Evolutionary conservation across 208 protist genomes (phyloP).

Genomic region (Leishmania lainsoni): DNA sequence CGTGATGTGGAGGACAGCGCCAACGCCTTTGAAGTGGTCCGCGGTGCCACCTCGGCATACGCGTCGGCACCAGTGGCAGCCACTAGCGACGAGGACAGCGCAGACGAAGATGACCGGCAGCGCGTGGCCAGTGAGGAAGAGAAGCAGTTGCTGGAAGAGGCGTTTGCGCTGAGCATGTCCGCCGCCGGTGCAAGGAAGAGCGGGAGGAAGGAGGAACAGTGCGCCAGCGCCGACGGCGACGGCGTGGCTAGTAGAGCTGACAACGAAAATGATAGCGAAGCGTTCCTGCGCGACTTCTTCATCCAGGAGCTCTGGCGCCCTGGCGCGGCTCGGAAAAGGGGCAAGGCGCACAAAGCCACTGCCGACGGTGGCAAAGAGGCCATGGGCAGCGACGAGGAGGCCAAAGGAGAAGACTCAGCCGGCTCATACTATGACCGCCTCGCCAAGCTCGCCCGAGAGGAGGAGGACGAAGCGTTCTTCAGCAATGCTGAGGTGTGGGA

Average conservation of each 20-base stretch:
- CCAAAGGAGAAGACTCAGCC: slow-evolving; percentile 30
- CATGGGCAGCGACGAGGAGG: slow-evolving; percentile 7
- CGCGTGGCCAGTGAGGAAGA: slow-evolving; percentile 19
- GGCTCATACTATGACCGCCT: slow-evolving; percentile 49
- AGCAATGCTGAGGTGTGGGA: slow-evolving; percentile 85
- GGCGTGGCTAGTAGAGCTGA: slow-evolving; percentile 1
- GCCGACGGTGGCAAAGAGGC: not conserved
- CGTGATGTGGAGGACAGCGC: slow-evolving; percentile 57
- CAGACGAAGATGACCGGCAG: slow-evolving; percentile 11
- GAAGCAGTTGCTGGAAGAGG: slow-evolving; percentile 28
- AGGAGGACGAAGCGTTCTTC: slow-evolving; percentile 87
- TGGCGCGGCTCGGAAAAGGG: slow-evolving; percentile 9
- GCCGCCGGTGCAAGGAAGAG: not conserved
- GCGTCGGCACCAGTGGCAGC: not conserved
- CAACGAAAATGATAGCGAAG: slow-evolving; percentile 35
- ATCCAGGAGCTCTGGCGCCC: slow-evolving; percentile 74
- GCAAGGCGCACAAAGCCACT: not conserved
- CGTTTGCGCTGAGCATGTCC: slow-evolving; percentile 23
- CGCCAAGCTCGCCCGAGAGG: slow-evolving; percentile 70
- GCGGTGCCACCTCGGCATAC: slow-evolving; percentile 13
- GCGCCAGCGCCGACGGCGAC: not conserved
- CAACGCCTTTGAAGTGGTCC: slow-evolving; percentile 42
- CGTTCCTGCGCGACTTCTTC: slow-evolving; percentile 74
- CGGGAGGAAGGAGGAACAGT: not conserved
- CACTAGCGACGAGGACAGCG: slow-evolving; percentile 14